phyloP scores from a whole-genome alignment of 192 early-diverging fungal genomes.

The Coemansia sp. region DNA sequence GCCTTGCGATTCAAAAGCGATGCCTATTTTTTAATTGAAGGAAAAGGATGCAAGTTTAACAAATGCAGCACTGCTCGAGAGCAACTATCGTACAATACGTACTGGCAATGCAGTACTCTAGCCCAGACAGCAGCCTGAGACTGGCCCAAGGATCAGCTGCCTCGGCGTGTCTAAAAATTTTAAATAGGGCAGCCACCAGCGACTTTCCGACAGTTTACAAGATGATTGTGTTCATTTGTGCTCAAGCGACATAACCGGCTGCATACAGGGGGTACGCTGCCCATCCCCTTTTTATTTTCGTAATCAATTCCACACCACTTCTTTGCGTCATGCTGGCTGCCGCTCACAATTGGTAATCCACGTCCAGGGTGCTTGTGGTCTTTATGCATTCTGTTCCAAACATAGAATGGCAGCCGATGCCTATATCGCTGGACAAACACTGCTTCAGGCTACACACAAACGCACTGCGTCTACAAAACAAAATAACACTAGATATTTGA shows the following conservation, averaged over 20 bases:
- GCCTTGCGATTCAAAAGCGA: neutral
- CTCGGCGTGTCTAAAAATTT: slow-evolving; percentile 16
- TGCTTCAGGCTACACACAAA: neutral
- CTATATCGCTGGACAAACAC: slow-evolving; percentile 11
- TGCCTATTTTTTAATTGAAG: neutral
- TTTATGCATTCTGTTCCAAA: slow-evolving; percentile 25
- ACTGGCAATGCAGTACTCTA: neutral
- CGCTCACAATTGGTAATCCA: slow-evolving; percentile 19
- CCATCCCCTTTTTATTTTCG: slow-evolving; percentile 3
- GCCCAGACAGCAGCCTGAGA: neutral
- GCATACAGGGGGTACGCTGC: neutral
- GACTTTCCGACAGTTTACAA: neutral
- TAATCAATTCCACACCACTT: slow-evolving; percentile 5
- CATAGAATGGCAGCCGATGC: slow-evolving; percentile 22
- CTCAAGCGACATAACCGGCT: neutral
- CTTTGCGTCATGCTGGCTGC: slow-evolving; percentile 2
- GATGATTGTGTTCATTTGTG: slow-evolving; percentile 5
- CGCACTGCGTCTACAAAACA: slow-evolving; percentile 4
- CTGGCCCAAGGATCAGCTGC: slow-evolving; percentile 12
- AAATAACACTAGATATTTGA: neutral
- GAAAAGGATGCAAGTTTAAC: neutral
- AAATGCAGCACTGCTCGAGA: neutral
- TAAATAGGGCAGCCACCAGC: neutral
- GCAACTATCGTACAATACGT: neutral
- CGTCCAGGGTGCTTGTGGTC: slow-evolving; percentile 10